These are phyloP conservation scores for Podospora didyma DNA, from an alignment of 495 filamentous ascomycete species.

Conservation along the genomic window DNA sequence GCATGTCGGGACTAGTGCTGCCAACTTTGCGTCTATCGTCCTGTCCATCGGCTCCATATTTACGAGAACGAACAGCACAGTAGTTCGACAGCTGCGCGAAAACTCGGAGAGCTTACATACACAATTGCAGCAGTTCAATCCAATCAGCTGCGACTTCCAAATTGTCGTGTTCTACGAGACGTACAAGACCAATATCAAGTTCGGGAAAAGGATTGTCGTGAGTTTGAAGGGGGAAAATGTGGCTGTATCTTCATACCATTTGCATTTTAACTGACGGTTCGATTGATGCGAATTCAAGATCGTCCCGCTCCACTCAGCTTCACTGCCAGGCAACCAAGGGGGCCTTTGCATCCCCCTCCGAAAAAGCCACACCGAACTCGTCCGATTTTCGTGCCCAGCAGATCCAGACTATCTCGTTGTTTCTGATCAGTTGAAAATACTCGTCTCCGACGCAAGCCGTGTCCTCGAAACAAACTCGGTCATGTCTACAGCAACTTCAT, in stretches of 20 bases:
- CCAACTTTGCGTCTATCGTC: background rate
- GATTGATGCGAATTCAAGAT: background rate
- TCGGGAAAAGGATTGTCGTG: background rate
- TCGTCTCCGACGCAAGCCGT: background rate
- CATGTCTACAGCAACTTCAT: background rate
- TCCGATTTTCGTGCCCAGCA: background rate
- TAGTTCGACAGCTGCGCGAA: background rate
- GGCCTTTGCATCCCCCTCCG: background rate
- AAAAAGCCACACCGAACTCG: background rate
- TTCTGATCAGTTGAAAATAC: background rate
- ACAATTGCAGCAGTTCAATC: background rate
- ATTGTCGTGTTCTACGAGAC: conserved; percentile 1
- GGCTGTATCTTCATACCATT: no score
- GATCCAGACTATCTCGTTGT: background rate
- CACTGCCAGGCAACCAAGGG: background rate
- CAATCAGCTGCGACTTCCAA: background rate
- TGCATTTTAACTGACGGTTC: background rate
- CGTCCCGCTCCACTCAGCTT: background rate
- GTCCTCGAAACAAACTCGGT: background rate
- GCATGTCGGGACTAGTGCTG: background rate
- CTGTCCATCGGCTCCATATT: background rate
- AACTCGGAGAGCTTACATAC: background rate
- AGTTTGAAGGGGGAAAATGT: background rate
- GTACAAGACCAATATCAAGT: background rate
- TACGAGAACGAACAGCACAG: background rate